Conservation (phyloP, 2,329 filamentous ascomycete species). For the Fusarium sp. region DNA sequence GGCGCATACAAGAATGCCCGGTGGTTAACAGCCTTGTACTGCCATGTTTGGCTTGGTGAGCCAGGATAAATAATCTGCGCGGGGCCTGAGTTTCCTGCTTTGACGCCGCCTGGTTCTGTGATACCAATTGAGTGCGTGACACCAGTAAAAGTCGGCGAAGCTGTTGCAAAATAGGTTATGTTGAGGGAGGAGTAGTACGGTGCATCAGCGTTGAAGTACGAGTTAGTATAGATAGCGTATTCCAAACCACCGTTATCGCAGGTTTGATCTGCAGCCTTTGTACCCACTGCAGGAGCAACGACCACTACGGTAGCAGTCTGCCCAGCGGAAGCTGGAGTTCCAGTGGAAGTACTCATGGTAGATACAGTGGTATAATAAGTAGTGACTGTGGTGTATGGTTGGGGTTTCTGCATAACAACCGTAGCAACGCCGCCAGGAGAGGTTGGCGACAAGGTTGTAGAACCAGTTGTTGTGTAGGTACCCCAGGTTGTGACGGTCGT, state of each 20-base stretch:
- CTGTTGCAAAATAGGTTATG: not conserved
- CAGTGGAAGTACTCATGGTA: not conserved
- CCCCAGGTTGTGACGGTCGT: not conserved
- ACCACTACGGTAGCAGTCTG: not conserved
- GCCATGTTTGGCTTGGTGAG: not conserved
- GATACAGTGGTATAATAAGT: not conserved
- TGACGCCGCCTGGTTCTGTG: not conserved
- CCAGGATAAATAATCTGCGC: not conserved
- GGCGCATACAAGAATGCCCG: not conserved
- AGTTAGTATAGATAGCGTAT: not conserved
- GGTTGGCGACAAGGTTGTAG: not conserved
- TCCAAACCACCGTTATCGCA: not conserved
- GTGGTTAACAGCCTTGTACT: not conserved
- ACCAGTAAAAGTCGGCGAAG: not conserved
- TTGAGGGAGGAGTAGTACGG: not conserved
- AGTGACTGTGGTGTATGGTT: not conserved
- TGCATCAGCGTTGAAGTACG: not conserved
- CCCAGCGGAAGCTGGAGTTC: not conserved
- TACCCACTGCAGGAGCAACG: not conserved
- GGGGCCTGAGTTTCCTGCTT: not conserved
- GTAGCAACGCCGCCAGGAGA: not conserved
- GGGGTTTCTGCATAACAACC: not conserved
- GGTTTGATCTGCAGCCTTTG: not conserved
- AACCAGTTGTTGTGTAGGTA: not conserved
- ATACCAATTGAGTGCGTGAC: not conserved